These are phyloP conservation scores for Bruguiera sexangula DNA, from an alignment of 345 rosid genomes.

Conservation along the genomic window DNA sequence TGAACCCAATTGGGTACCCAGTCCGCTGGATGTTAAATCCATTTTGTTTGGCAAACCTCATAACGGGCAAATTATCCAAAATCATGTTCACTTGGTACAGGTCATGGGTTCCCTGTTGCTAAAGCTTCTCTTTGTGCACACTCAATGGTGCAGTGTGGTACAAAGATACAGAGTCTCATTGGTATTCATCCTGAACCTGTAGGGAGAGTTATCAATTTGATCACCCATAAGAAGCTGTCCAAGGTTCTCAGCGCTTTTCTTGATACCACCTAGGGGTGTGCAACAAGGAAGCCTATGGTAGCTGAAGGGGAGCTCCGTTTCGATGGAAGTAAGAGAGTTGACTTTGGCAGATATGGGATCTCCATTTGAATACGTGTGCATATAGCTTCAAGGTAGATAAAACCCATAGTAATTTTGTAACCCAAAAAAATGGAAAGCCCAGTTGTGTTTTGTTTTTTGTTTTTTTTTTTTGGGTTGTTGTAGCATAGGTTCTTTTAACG, in stretches of 20 bases:
- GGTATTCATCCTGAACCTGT: constrained; percentile 66
- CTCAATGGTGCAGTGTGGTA: constrained; percentile 52
- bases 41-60: constrained; percentile 68
- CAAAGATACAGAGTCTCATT: constrained; percentile 72
- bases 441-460: too few relatives aligned
- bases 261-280: constrained; percentile 49
- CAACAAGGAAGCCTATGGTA: constrained; percentile 80
- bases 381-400: constrained; percentile 84
- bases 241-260: constrained; percentile 85
- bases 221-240: constrained; percentile 92
- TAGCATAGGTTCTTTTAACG: too few relatives aligned
- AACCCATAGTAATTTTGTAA: constrained; percentile 58
- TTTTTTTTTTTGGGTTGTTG: too few relatives aligned
- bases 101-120: constrained; percentile 77
- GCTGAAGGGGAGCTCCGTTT: constrained; percentile 82
- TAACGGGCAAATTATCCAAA: constrained; percentile 78
- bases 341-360: constrained; percentile 60
- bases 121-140: constrained; percentile 75
- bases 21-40: constrained; percentile 80
- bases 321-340: constrained; percentile 83
- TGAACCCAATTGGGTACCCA: constrained; percentile 75
- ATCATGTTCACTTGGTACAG: constrained; percentile 87
- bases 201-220: constrained; percentile 84
- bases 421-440: constrained; percentile 41
- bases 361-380: constrained; percentile 60